Base-by-base conservation (phyloP, 164 flowering plant species). In the Tetracentron sinense region DNA sequence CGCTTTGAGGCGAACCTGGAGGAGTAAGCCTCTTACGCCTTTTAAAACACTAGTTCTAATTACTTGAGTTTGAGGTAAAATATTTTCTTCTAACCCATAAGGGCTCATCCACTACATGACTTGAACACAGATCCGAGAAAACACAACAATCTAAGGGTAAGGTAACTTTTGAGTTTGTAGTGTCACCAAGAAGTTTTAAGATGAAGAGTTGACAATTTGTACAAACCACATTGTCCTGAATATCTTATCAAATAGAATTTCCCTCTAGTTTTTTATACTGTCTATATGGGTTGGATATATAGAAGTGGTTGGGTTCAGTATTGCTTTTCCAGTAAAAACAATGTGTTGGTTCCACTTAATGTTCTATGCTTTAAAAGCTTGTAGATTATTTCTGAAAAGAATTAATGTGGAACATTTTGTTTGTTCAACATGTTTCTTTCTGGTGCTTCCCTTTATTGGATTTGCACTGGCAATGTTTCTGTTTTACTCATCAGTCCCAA, bases 401-500 rank as follows among this genome's bases (percentile, higher is more conserved):
- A 16, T 23, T 55, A 10, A 49, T 20, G 10, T 26, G 42, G 20
- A 57, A 11, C 20, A 6, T 56, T 54, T 10, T 16, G 10, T 50
- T 63, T 11, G 7, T 21, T 62, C 10, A 17, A n/a, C 56, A 23
- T 62, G 60, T 58, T 10, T 22, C 75, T 58, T 85, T n/a, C n/a
- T 88, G 97, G 79, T 78, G 35, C 75, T 87, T 61, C 98, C 80
- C 4, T 93, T 87, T 64, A 33, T 80, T 63, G 96, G 98, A 74
- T 90, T 83, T 73, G 78, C 97, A 15, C 62, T 76, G 50, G 94
- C 98, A 10, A 88, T 93, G 97, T 93, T 93, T 75, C 68, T 87
- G 35, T 90, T 90, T 64, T 93, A 93, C 83, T 88, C 98, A 19
- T 72, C 74, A 27, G 97, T 93, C 38, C 97, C 98, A 7, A 53